Percentiles rank a stretch among this genome's conserved stretches.
Conservation (phyloP, 805 yeast genomes). For the Lipomyces sp. region DNA sequence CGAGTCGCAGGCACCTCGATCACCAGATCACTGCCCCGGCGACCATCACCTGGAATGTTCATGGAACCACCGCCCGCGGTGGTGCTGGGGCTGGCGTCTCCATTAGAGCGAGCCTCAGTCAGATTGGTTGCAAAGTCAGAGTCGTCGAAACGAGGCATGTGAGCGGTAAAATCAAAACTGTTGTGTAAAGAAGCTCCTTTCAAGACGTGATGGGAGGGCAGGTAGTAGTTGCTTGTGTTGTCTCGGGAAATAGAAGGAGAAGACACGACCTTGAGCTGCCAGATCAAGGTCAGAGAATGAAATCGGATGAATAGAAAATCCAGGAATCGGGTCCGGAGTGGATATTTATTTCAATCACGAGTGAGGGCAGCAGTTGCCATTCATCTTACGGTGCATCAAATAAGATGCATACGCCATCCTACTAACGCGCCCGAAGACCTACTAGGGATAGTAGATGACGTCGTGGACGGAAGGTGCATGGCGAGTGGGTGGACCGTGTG, state of each 20-base stretch:
- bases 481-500: slow-evolving; percentile 8
- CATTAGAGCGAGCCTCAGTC: slow-evolving; percentile 10
- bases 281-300: slow-evolving; percentile 10
- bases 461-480: slow-evolving; percentile 8
- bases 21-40: slow-evolving; percentile 9
- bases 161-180: slow-evolving; percentile 9
- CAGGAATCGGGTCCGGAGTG: slow-evolving; percentile 3
- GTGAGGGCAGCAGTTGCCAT: slow-evolving; percentile 1
- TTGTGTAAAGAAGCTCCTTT: slow-evolving; percentile 8
- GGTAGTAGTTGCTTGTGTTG: slow-evolving; percentile 8
- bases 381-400: no score
- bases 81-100: slow-evolving; percentile 14
- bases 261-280: slow-evolving; percentile 7
- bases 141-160: slow-evolving; percentile 13
- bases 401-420: no score
- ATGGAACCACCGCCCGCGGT: slow-evolving; percentile 9
- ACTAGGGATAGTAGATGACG: slow-evolving; percentile 1
- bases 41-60: slow-evolving; percentile 11
- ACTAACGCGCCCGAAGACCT: no score
- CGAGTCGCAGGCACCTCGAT: slow-evolving; percentile 15
- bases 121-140: slow-evolving; percentile 9
- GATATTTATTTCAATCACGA: slow-evolving; percentile 8
- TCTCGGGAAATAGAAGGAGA: slow-evolving; percentile 9
- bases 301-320: slow-evolving; percentile 8
- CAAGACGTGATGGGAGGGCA: slow-evolving; percentile 2